These are phyloP conservation scores for Lolium multiflorum DNA, from an alignment of 176 grass and related monocot species.

Conservation along the genomic window DNA sequence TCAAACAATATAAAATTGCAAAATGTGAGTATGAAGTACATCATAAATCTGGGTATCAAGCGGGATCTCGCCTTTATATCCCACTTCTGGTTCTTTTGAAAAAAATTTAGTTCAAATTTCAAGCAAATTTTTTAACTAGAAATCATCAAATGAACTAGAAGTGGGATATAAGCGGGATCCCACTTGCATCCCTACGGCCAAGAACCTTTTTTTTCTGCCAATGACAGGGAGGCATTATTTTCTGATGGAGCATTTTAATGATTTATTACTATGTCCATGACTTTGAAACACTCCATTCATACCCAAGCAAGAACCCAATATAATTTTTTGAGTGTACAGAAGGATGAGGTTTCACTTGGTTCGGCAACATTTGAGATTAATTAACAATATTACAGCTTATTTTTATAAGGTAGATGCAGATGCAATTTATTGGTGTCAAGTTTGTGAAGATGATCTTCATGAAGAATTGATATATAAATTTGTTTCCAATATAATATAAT, in stretches of 20 bases:
- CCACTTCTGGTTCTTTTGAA: too few relatives aligned
- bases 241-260: not conserved
- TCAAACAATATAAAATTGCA: not conserved
- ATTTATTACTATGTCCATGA: not conserved
- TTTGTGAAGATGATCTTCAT: not conserved
- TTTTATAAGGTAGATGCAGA: conserved; percentile 7
- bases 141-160: too few relatives aligned
- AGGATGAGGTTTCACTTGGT: not conserved
- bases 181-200: not conserved
- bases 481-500: not conserved
- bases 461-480: not conserved
- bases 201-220: not conserved
- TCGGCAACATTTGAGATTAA: not conserved
- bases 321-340: not conserved
- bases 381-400: not conserved
- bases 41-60: not conserved
- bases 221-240: not conserved
- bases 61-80: too few relatives aligned
- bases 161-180: not conserved
- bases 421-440: not conserved
- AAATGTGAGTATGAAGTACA: not conserved
- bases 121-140: too few relatives aligned
- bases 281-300: not conserved
- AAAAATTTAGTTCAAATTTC: too few relatives aligned
- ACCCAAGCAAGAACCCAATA: not conserved